Percentiles rank a stretch among this genome's conserved stretches.
These are phyloP conservation scores for Tolypocladium tropicale DNA, from an alignment of 2,329 filamentous ascomycete genomes.

Conservation along the genomic window DNA sequence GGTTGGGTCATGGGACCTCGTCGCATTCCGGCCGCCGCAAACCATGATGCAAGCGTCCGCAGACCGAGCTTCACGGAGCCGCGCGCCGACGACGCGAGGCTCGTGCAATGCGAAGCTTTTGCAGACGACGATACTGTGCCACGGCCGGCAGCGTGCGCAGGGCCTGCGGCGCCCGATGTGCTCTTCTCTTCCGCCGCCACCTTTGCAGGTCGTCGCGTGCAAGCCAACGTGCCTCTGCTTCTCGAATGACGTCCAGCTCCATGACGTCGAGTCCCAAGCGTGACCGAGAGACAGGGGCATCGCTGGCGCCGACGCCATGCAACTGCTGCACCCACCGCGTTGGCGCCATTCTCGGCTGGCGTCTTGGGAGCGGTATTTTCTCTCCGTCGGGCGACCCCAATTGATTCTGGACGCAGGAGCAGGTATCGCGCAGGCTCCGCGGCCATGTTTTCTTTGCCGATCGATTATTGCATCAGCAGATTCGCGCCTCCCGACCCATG, in stretches of 20 bases:
- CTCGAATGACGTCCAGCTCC: constrained; percentile 5
- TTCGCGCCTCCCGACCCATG: neutral
- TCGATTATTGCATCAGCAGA: neutral
- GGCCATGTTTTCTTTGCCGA: neutral
- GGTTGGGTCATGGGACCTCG: constrained; percentile 19
- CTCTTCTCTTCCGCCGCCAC: neutral
- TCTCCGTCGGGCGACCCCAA: neutral
- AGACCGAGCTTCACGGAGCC: constrained; percentile 5
- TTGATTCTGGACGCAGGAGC: neutral
- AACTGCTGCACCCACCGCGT: neutral
- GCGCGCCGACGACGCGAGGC: constrained; percentile 1
- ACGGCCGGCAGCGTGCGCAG: neutral
- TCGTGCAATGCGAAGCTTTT: neutral
- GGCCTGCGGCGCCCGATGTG: neutral
- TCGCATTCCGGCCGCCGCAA: constrained; percentile 10
- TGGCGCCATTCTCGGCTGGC: neutral
- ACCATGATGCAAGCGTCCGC: constrained; percentile 5
- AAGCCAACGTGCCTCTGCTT: neutral
- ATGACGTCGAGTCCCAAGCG: constrained; percentile 11
- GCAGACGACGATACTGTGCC: neutral
- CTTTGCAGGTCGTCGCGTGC: neutral
- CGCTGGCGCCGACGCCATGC: neutral
- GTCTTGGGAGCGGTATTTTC: neutral
- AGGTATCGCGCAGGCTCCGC: neutral
- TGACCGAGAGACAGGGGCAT: constrained; percentile 9